phyloP scores from a whole-genome alignment of 768 basidiomycete species.

The Kwoniella dendrophila region DNA sequence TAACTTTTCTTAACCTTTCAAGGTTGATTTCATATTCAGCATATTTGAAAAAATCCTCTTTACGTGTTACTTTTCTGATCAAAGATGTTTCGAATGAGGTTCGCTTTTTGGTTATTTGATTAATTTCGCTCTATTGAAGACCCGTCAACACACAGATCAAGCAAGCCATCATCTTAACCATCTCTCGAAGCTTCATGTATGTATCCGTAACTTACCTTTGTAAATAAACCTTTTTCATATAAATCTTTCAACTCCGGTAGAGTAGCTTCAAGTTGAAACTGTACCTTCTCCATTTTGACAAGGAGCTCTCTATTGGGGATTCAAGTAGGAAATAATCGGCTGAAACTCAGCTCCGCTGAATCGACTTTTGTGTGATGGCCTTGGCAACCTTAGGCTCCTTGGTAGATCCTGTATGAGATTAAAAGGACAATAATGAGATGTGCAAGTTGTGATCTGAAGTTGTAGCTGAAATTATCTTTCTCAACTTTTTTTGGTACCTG shows the following conservation, averaged over 20 bases:
- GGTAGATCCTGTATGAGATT: no score
- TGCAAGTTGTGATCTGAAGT: no score
- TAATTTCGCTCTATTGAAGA: constrained; percentile 71
- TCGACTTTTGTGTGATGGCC: no score
- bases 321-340: no score
- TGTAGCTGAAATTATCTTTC: no score
- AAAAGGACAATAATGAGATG: no score
- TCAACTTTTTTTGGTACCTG: no score
- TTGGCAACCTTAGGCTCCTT: no score
- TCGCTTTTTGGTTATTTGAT: constrained; percentile 79
- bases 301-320: background rate
- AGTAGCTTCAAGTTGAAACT: constrained; percentile 95
- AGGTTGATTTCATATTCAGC: constrained; percentile 88
- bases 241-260: constrained; percentile 94
- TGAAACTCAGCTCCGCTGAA: no score
- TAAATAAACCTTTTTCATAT: constrained; percentile 80
- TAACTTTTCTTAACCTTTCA: constrained; percentile 75
- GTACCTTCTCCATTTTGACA: constrained; percentile 79
- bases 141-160: no score
- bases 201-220: constrained; percentile 68
- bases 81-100: constrained; percentile 81
- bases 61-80: constrained; percentile 78
- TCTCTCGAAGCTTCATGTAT: no score
- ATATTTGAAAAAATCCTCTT: constrained; percentile 86
- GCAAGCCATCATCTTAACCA: background rate